Conservation (phyloP, 139 green algal genomes). For the Yamagishiella unicocca region DNA sequence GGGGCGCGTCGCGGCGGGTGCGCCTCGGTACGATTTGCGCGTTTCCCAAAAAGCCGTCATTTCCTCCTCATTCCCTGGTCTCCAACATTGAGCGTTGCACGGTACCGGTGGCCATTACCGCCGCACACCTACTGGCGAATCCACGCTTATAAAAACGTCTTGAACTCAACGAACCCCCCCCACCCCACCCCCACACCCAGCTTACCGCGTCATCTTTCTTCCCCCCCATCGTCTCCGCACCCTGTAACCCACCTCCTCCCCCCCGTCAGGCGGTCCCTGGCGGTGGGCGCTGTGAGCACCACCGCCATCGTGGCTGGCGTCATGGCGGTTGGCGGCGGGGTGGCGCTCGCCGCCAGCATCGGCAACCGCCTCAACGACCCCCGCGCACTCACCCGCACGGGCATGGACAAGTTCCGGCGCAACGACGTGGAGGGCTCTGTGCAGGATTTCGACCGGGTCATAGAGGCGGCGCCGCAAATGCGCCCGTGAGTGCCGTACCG, state of each 20-base stretch:
- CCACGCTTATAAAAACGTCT: too few species aligned
- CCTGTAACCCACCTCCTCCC: not conserved
- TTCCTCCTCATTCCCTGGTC: too few species aligned
- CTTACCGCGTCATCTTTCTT: too few species aligned
- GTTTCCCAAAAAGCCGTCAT: too few species aligned
- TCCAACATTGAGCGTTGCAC: too few species aligned
- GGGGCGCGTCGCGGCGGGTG: too few species aligned
- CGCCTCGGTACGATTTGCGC: too few species aligned
- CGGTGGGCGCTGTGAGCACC: constrained; percentile 6
- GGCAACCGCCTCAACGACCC: constrained; percentile 37
- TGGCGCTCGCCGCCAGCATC: constrained; percentile 37
- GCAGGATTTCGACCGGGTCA: constrained; percentile 73
- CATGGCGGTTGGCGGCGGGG: constrained; percentile 30
- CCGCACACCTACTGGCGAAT: too few species aligned
- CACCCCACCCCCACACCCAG: too few species aligned
- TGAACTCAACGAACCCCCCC: too few species aligned
- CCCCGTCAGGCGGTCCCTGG: not conserved
- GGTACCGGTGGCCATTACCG: too few species aligned
- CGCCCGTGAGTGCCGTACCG: constrained; percentile 63
- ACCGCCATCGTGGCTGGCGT: constrained; percentile 22
- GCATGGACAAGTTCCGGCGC: constrained; percentile 68
- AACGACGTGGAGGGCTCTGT: constrained; percentile 73
- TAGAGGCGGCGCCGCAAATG: constrained; percentile 58
- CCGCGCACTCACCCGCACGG: constrained; percentile 42
- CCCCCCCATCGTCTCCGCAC: too few species aligned